phyloP scores from a whole-genome alignment of 805 yeast genomes.

The Kockiozyma suomiensis region DNA sequence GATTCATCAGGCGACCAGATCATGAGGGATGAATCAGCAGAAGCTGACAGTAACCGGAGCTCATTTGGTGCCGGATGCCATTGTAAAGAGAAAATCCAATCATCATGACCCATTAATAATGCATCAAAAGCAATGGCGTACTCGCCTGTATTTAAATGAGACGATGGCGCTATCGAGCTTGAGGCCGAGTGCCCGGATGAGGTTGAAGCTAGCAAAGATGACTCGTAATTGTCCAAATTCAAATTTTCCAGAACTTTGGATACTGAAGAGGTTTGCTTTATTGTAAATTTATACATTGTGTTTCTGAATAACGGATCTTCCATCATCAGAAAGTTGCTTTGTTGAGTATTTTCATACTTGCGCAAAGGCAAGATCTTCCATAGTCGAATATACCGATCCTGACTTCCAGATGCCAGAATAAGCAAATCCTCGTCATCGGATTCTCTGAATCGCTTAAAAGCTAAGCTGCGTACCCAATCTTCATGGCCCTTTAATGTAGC shows the following conservation, averaged over 20 bases:
- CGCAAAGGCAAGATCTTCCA: conserved; percentile 55
- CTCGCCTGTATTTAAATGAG: conserved; percentile 39
- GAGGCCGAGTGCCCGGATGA: background rate
- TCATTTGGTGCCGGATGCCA: conserved; percentile 69
- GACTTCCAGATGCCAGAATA: conserved; percentile 85
- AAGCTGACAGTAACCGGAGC: conserved; percentile 70
- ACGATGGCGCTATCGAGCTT: background rate
- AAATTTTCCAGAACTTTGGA: background rate
- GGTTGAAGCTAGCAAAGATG: background rate
- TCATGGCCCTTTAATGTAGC: conserved; percentile 85
- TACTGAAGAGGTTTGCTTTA: background rate
- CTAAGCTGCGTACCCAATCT: conserved; percentile 86
- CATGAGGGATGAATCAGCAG: conserved; percentile 92
- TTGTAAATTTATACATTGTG: conserved; percentile 22
- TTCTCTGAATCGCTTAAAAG: conserved; percentile 50
- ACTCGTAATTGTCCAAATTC: background rate
- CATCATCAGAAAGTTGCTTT: conserved; percentile 8
- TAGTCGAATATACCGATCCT: conserved; percentile 86
- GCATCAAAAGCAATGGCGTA: conserved; percentile 80
- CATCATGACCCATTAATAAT: conserved; percentile 95
- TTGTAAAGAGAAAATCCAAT: conserved; percentile 83
- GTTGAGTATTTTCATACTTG: conserved; percentile 10
- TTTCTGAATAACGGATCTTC: conserved; percentile 25
- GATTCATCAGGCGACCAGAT: conserved; percentile 86
- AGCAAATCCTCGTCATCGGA: conserved; percentile 52